Evolutionary conservation across 495 filamentous ascomycete genomes (phyloP), one percentile per base, ranked within the genome.

Genomic region (Penicillium tannophilum): DNA sequence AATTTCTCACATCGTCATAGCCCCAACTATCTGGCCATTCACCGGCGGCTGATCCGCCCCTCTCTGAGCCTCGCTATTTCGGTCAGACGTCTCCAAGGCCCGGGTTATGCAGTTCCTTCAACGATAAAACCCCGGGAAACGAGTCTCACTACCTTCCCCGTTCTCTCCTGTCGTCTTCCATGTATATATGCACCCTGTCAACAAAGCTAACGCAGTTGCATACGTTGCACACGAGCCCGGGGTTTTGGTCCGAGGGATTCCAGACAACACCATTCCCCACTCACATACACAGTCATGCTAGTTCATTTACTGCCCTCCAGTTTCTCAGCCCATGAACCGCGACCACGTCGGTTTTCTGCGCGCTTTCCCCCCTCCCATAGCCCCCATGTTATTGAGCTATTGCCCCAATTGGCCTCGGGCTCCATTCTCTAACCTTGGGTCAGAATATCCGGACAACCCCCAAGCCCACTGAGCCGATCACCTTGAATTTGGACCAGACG

Each of bases 221-320:
- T 57, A 26, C 46, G 63, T 68, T 59, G 59, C 65, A 65, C 65
- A 65, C 63, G 41, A 65, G 52, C 55, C 55, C 58, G 41, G 33
- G 28, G 39, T 42, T 55, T 59, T 56, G 49, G 41, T 55, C 63
- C 54, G 54, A 58, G 42, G n/a, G 10, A 24, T 30, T 63, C 47
- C 19, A 62, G 54, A 60, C 47, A 36, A 28, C 20, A 23, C n/a
- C 50, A 20, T 47, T 39, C 58, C 30, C 56, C 55, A 28, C 39
- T n/a, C 24, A 39, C 52, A 8, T 46, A 23, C 43, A 42, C 19
- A 42, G 42, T 33, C 17, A 3, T 23, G 39, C 14, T 59, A 39
- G 17, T 33, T 26, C n/a, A 24, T 19, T 36, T 8, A 49, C 28
- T 49, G 41, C 41, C 41, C 52, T 55, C 52, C 4, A 20, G 39